Evolutionary conservation across 2,329 filamentous ascomycete genomes (phyloP).

Genomic region (Chalaropsis ovoidea): DNA sequence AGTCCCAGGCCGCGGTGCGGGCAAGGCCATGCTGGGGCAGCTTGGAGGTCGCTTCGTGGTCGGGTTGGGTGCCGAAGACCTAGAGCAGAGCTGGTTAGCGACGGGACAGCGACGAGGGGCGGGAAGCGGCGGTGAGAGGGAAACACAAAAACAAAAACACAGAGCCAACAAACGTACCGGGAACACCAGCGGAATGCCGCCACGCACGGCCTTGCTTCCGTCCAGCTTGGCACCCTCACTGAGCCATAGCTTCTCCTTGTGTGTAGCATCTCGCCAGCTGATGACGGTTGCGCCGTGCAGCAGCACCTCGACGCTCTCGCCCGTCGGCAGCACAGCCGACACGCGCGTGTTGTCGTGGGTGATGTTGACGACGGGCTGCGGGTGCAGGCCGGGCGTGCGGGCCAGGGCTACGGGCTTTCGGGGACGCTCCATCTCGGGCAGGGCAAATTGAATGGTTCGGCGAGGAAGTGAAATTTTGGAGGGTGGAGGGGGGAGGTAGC

Average conservation of each 20-base stretch:
- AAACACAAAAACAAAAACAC: neutral
- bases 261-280: constrained; percentile 77
- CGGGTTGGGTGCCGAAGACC: constrained; percentile 77
- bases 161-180: constrained; percentile 51
- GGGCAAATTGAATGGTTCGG: constrained; percentile 13
- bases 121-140: neutral
- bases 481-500: constrained; percentile 2
- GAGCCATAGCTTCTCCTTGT: constrained; percentile 75
- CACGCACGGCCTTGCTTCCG: constrained; percentile 79
- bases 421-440: constrained; percentile 58
- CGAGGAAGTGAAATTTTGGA: constrained; percentile 34
- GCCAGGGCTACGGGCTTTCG: constrained; percentile 74
- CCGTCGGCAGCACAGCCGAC: constrained; percentile 69
- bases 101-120: neutral
- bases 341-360: constrained; percentile 61
- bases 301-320: constrained; percentile 75
- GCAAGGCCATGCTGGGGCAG: constrained; percentile 94
- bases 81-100: constrained; percentile 31
- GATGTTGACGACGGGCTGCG: constrained; percentile 66
- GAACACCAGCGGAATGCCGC: constrained; percentile 86
- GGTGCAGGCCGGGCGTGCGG: constrained; percentile 60
- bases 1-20: constrained; percentile 83
- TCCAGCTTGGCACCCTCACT: constrained; percentile 72
- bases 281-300: constrained; percentile 88
- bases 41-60: constrained; percentile 63